Evolutionary conservation across 2,329 filamentous ascomycete genomes (phyloP), one percentile per base, ranked within the genome.

Genomic region (Fusarium pininemorale): DNA sequence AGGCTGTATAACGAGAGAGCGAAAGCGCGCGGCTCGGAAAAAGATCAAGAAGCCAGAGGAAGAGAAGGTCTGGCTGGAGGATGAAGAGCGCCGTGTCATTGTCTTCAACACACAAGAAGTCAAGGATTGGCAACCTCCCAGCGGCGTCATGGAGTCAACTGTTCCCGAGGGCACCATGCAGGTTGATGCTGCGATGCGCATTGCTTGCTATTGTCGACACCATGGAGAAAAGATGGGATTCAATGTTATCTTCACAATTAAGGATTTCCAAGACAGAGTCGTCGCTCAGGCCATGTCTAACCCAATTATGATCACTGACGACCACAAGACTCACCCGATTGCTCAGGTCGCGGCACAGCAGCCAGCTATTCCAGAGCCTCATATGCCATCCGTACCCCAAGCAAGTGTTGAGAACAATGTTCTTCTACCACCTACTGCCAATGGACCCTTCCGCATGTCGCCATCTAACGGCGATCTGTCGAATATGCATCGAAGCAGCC

Each of bases 271-370:
- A 72, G 93, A 92, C 77, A 90, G 91, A 50, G 85, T 98, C 38
- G 85, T 98, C 48, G 93, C 94, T 12, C 96, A 99, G 83, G 90
- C 91, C 59, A 92, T 98, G 74, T 94, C 94, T 26, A 91, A 92
- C 63, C 93, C 94, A 1, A 97, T 98, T 74, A 96, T 98, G 89
- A 98, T 98, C 73, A 98, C 96, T 3, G 96, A 99, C 80, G 96
- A 99, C 79, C 96, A 98, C 85, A 98, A 98, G 85, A 98, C 94
- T 13, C 93, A 94, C 77, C 79, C 80, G 9, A 79, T 80, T 66
- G 74, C 80, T 11, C 78, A 81, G 39, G 54, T 76, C 11, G 66
- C 74, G 12, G 66, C 78, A 51, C 80, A 79, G 38, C 76, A 80
- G 44, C 72, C 75, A n/a, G 67, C 75, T 22, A 76, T 81, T 54